Evolutionary conservation across 371 early-diverging fungal species (phyloP).

Genomic region (Mucor piriformis): DNA sequence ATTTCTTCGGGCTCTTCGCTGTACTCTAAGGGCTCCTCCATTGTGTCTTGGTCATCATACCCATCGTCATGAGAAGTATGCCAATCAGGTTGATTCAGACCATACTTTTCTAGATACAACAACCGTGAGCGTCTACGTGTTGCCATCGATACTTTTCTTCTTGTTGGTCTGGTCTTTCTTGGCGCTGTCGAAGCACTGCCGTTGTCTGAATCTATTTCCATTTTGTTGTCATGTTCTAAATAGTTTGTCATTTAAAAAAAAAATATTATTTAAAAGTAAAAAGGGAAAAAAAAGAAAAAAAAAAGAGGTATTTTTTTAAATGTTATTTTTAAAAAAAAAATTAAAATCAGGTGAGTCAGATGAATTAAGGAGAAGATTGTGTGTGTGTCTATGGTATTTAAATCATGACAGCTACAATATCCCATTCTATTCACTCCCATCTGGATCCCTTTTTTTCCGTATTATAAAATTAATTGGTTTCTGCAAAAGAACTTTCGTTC

Average conservation of each 20-base stretch:
- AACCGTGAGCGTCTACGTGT: conserved; percentile 29
- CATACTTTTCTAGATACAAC: conserved; percentile 37
- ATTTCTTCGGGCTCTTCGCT: conserved; percentile 16
- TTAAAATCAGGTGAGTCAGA: no score
- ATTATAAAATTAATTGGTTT: no score
- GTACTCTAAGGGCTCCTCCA: conserved; percentile 5
- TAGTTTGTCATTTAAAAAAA: background rate
- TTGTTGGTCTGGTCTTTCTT: background rate
- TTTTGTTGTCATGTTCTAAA: background rate
- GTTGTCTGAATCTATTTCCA: conserved; percentile 10
- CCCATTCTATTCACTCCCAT: no score
- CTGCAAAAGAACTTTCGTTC: no score
- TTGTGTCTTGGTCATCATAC: background rate
- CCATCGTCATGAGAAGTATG: conserved; percentile 18
- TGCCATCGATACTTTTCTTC: conserved; percentile 18
- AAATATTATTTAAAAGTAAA: no score
- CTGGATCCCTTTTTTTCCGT: no score
- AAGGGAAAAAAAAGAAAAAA: no score
- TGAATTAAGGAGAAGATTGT: no score
- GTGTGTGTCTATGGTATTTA: no score
- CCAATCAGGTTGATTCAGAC: conserved; percentile 32
- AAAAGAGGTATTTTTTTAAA: no score
- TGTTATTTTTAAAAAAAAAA: no score
- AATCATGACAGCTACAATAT: no score
- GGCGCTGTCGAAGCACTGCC: background rate